Evolutionary conservation across 2,329 filamentous ascomycete species (phyloP), one percentile per base, ranked within the genome.

Genomic region (Xylariales sp.): DNA sequence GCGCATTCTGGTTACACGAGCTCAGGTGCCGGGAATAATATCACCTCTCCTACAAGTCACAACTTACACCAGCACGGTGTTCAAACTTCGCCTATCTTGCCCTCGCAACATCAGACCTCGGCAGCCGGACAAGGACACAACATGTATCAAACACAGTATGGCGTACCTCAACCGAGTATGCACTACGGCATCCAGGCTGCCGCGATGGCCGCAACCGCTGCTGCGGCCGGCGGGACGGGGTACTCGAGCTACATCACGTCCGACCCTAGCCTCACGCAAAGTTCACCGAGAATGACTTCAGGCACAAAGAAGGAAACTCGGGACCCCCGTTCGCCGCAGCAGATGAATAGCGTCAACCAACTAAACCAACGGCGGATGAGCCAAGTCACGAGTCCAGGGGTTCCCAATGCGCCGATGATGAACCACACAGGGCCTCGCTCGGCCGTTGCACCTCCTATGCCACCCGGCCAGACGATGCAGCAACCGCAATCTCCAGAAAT

Each of bases 201-300:
- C 57, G 94, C 94, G 66, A 96, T 97, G 93, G 94, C 92, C 52
- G 89, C 92, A 28, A 97, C 94, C 0, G 95, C 95, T 18, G 94
- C 95, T 1, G 95, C 95, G 10, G 94, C 94, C 5, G 94, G 95
- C 48, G 91, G 93, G 68, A 88, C 83, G 43, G 77, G 76, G 18
- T 82, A 84, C 70, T 92, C 91, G 73, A 91, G 91, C 69, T 90
- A 91, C 72, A 89, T 94, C 81, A 83, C 90, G 58, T 89, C 91
- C 63, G 92, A 94, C 75, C 85, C 88, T 23, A 90, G 85, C 82
- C 85, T 85, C 81, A 86, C 80, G 80, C 91, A 87, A 80, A 91
- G 89, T 28, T 97, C 93, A 3, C 93, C 94, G 55, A 89, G 93
- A 70, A 90, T 96, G 86, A 83, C 85, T n/a, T 63, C 76, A 6